These are phyloP conservation scores for Abelmoschus esculentus DNA, from an alignment of 345 rosid species.

Conservation along the genomic window DNA sequence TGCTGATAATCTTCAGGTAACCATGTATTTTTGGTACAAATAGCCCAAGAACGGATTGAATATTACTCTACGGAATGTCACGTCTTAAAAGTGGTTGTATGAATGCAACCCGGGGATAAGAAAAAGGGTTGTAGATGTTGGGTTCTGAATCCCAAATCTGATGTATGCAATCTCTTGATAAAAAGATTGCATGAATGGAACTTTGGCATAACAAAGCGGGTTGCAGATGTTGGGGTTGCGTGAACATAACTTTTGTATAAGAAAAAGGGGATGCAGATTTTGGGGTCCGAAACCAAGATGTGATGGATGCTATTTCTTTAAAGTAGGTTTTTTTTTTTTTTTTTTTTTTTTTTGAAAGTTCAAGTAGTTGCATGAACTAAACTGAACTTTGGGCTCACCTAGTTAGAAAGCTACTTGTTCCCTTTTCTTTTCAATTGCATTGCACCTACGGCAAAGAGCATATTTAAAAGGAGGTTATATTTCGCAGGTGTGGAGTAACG, in stretches of 20 bases:
- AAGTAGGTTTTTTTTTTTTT: background rate
- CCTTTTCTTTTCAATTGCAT: too few species aligned
- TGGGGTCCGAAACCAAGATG: background rate
- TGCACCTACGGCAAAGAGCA: background rate
- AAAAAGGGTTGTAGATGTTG: background rate
- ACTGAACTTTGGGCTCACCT: background rate
- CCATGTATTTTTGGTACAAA: background rate
- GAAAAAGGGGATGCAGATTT: too few species aligned
- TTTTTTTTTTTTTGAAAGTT: too few species aligned
- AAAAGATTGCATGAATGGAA: background rate
- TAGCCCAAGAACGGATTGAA: too few species aligned
- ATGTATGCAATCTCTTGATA: background rate
- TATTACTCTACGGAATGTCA: background rate
- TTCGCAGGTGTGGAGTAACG: slow-evolving; percentile 61
- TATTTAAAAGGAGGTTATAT: background rate
- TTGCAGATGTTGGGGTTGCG: too few species aligned
- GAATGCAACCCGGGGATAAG: background rate
- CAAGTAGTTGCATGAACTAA: background rate
- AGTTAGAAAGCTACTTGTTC: background rate
- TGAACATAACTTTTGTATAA: too few species aligned
- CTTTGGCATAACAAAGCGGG: too few species aligned
- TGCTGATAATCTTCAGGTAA: slow-evolving; percentile 54
- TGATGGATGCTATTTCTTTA: background rate
- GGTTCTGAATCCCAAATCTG: background rate
- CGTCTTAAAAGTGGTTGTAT: background rate